phyloP scores from a whole-genome alignment of 1,284 basidiomycete genomes.

The Pyrrhoderma lamaoense region DNA sequence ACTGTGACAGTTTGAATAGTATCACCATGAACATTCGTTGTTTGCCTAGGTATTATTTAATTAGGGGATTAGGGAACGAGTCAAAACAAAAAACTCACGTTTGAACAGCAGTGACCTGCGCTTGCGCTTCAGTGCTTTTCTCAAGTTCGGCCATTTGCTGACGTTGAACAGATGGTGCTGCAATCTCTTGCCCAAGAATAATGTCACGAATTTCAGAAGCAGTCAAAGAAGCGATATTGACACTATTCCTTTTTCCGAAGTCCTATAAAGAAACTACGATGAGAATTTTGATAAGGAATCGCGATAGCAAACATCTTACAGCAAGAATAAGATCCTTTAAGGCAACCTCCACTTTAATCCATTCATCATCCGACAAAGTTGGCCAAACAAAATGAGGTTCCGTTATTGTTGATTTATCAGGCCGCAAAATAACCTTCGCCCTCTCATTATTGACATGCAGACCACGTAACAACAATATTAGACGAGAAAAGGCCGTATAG shows the following conservation, averaged over 20 bases:
- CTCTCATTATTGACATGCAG: constrained; percentile 99
- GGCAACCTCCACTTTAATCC: constrained; percentile 99
- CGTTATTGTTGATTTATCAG: constrained; percentile 91
- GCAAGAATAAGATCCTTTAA: constrained; percentile 91
- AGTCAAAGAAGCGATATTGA: constrained; percentile 96
- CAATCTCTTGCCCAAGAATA: constrained; percentile 96
- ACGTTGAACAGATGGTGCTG: constrained; percentile 85
- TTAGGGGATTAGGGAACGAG: background rate
- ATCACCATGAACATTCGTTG: constrained; percentile 97
- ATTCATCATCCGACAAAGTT: constrained; percentile 89
- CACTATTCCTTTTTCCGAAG: constrained; percentile 98
- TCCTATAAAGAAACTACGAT: constrained; percentile 43
- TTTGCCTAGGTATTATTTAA: constrained; percentile 50
- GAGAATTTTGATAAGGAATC: constrained; percentile 5
- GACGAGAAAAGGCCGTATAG: constrained; percentile 97
- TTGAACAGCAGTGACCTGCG: constrained; percentile 94
- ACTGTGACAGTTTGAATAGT: constrained; percentile 96
- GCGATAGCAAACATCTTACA: constrained; percentile 34
- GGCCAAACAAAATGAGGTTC: constrained; percentile 99
- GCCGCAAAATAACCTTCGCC: constrained; percentile 91
- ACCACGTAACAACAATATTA: constrained; percentile 92
- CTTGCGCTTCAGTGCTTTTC: constrained; percentile 90
- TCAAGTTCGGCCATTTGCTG: constrained; percentile 99
- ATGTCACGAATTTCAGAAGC: constrained; percentile 95
- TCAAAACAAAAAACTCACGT: constrained; percentile 48